Base-by-base conservation (phyloP, 2,329 filamentous ascomycete species). In the Pseudogymnoascus sp. region DNA sequence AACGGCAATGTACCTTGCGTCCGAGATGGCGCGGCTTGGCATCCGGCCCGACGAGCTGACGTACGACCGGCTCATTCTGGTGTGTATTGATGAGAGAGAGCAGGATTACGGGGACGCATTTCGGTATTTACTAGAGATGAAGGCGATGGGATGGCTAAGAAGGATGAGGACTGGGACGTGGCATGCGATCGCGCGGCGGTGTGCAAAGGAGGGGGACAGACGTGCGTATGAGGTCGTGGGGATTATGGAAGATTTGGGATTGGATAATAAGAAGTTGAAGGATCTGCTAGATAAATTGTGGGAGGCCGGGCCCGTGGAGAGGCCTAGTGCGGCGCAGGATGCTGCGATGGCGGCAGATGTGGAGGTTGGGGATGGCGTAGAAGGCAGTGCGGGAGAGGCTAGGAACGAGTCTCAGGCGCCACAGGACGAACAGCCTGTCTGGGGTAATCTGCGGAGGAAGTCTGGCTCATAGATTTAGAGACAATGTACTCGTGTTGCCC, bases 41-140 rank as follows among this genome's bases (percentile, higher is more conserved):
- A 71, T 86, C 26, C 66, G 74, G 13, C 82, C 85, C 0, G 76
- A 84, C 61, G 67, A 72, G n/a, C 64, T 78, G 15, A 87, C 84
- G 0, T 87, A 87, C 64, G 83, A 87, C 64, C 75, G 79, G 3
- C 72, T 88, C 9, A 78, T 87, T 13, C 69, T 83, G 10, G 75
- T 83, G 41, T 87, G 83, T 66, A 64, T 82, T 3, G 70, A 74
- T 6, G 63, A 67, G 41, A 60, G 60, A 39, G 70, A 74, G 4
- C 70, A 73, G 6, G 63, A 76, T 45, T 74, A 76, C 23, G 76
- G 79, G 61, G 75, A 76, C 61, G 78, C 77, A 0, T 73, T 80
- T 59, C 64, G 70, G 6, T 81, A 80, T 64, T 72, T 79, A 5
- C 72, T 76, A 38, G 79, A 81, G 67, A 80, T 81, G 79, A 66